Evolutionary conservation across 2,329 filamentous ascomycete species (phyloP).

Genomic region (Dothideomycetes sp.): DNA sequence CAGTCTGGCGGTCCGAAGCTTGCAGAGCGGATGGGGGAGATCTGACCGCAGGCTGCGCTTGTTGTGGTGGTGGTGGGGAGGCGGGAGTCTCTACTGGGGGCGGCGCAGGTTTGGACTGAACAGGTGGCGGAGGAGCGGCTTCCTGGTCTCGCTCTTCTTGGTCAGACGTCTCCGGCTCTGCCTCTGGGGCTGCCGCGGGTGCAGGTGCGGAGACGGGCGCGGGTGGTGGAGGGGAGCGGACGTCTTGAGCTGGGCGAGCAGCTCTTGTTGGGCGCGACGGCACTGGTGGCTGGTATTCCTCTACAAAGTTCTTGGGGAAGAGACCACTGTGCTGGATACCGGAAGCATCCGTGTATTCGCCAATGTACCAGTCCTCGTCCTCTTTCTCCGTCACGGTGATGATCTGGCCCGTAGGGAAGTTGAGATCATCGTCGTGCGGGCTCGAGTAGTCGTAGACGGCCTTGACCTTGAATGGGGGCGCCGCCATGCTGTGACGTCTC

Average conservation of each 20-base stretch:
- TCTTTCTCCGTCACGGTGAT: constrained; percentile 90
- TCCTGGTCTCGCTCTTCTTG: constrained; percentile 15
- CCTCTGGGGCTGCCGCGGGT: constrained; percentile 23
- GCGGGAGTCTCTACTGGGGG: constrained; percentile 3
- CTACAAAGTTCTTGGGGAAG: constrained; percentile 95
- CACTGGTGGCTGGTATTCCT: constrained; percentile 84
- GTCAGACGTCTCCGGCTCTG: constrained; percentile 18
- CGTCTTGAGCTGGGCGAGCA: constrained; percentile 55
- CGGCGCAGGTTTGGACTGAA: constrained; percentile 14
- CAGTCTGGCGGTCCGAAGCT: constrained; percentile 9
- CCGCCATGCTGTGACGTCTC: too few relatives aligned
- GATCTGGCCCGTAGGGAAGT: constrained; percentile 73
- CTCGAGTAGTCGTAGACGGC: constrained; percentile 91
- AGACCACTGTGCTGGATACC: constrained; percentile 73
- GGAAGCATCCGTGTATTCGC: constrained; percentile 68
- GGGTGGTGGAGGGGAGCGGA: constrained; percentile 14
- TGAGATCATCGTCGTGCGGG: constrained; percentile 87
- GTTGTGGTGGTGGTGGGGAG: neutral
- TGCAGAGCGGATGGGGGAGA: constrained; percentile 16
- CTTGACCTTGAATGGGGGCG: constrained; percentile 79
- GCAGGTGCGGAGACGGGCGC: constrained; percentile 24
- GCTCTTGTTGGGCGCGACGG: constrained; percentile 74
- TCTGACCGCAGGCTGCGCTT: constrained; percentile 11
- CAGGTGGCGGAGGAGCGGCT: constrained; percentile 18
- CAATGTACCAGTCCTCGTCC: constrained; percentile 86